Evolutionary conservation across 108 stramenopile species (phyloP).

Genomic region (Cylindrotheca closterium): DNA sequence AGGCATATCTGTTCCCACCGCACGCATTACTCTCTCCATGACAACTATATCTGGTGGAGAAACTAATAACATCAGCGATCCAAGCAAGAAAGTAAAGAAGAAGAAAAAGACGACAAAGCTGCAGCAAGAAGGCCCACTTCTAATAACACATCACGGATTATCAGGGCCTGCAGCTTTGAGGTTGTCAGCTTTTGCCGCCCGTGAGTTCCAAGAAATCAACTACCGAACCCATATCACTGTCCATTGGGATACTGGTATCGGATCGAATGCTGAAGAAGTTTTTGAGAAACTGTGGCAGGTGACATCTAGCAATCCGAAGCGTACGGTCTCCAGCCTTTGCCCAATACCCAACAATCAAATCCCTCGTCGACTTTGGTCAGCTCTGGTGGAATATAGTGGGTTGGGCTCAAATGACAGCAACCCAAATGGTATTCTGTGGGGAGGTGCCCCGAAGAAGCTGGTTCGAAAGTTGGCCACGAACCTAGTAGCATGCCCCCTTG

Average conservation of each 20-base stretch:
- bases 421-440: constrained; percentile 49
- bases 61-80: constrained; percentile 3
- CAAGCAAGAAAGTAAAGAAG: neutral
- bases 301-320: constrained; percentile 36
- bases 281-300: constrained; percentile 40
- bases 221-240: constrained; percentile 64
- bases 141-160: constrained; percentile 92
- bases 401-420: no score
- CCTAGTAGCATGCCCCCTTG: constrained; percentile 51
- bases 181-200: constrained; percentile 90
- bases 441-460: constrained; percentile 59
- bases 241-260: constrained; percentile 51
- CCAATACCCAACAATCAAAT: constrained; percentile 53
- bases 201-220: constrained; percentile 69
- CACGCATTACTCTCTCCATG: constrained; percentile 43
- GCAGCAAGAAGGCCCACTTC: constrained; percentile 83
- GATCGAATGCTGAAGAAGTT: constrained; percentile 40
- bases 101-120: constrained; percentile 49
- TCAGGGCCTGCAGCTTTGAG: constrained; percentile 91
- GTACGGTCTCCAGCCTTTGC: constrained; percentile 59
- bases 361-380: constrained; percentile 75
- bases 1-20: constrained; percentile 73
- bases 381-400: constrained; percentile 53
- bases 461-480: constrained; percentile 56
- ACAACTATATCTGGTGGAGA: constrained; percentile 16